Percentiles rank a stretch among this genome's conserved stretches.
phyloP scores from a whole-genome alignment of 345 rosid species.

The Populus tremula region DNA sequence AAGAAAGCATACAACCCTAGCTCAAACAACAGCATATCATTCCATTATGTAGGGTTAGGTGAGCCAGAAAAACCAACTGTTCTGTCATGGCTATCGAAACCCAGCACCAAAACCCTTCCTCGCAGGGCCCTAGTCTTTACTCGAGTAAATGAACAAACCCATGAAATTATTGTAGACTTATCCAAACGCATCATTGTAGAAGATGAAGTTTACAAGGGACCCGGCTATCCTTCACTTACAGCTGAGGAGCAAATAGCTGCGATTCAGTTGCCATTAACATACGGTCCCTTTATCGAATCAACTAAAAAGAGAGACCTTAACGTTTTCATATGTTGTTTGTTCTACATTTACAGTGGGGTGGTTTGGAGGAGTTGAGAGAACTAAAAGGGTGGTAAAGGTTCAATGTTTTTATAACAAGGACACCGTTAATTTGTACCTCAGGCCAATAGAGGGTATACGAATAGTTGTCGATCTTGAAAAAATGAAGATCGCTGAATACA shows the following conservation, averaged over 20 bases:
- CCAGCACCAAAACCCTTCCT: slow-evolving; percentile 10
- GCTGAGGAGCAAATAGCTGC: slow-evolving; percentile 19
- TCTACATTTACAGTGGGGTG: slow-evolving; percentile 28
- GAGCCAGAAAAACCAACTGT: slow-evolving; percentile 33
- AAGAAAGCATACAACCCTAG: not conserved
- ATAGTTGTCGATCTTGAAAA: slow-evolving; percentile 30
- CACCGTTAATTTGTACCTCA: slow-evolving; percentile 16
- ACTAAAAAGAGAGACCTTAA: slow-evolving; percentile 21
- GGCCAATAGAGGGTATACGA: slow-evolving; percentile 27
- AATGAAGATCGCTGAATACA: slow-evolving; percentile 17
- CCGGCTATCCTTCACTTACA: slow-evolving; percentile 29
- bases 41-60: slow-evolving; percentile 38
- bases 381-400: slow-evolving; percentile 17
- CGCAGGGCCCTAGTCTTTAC: slow-evolving; percentile 33
- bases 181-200: slow-evolving; percentile 13
- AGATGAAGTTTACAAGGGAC: slow-evolving; percentile 16
- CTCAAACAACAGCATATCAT: slow-evolving; percentile 12
- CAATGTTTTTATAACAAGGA: slow-evolving; percentile 17
- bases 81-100: slow-evolving; percentile 24
- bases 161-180: slow-evolving; percentile 27
- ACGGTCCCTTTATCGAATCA: slow-evolving; percentile 30
- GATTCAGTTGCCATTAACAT: slow-evolving; percentile 9
- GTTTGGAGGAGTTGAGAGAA: slow-evolving; percentile 23
- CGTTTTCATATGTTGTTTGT: slow-evolving; percentile 24
- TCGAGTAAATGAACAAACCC: slow-evolving; percentile 30